A percentile compares a stretch with the other conserved stretches of the same genome.
phyloP scores from a whole-genome alignment of 2,329 filamentous ascomycete genomes.

The Parascedosporium putredinis region DNA sequence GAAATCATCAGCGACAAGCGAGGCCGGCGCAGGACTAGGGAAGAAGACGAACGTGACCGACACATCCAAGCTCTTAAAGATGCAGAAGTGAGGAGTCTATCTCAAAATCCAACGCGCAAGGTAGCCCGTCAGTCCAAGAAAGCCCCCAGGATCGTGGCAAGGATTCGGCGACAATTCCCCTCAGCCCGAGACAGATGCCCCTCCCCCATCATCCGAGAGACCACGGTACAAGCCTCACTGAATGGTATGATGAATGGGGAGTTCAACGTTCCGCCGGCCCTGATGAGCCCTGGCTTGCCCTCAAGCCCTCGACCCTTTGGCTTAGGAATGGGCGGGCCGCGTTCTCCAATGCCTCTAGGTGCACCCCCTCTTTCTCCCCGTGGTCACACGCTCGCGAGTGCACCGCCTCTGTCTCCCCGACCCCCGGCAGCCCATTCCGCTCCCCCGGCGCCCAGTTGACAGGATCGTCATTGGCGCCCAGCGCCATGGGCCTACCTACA shows the following conservation, averaged over 20 bases:
- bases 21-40: constrained; percentile 72
- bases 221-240: constrained; percentile 35
- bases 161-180: constrained; percentile 20
- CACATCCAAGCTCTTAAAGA: constrained; percentile 58
- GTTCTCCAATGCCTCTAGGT: constrained; percentile 20
- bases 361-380: constrained; percentile 57
- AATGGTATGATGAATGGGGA: constrained; percentile 38
- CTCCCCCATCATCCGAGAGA: constrained; percentile 25
- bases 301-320: constrained; percentile 46
- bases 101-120: constrained; percentile 56
- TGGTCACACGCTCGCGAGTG: constrained; percentile 23
- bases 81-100: constrained; percentile 59
- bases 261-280: constrained; percentile 26
- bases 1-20: constrained; percentile 52
- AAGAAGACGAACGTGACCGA: constrained; percentile 74
- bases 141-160: constrained; percentile 2
- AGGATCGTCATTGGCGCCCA: background rate
- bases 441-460: constrained; percentile 57
- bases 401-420: constrained; percentile 52
- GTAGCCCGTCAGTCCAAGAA: constrained; percentile 22
- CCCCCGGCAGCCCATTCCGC: constrained; percentile 63
- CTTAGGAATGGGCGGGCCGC: constrained; percentile 28
- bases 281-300: constrained; percentile 51
- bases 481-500: background rate
- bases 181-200: constrained; percentile 26